Percentiles rank a stretch among this genome's conserved stretches.
Conservation (phyloP, 805 yeast genomes). For the Wickerhamiella alocasiicola region DNA sequence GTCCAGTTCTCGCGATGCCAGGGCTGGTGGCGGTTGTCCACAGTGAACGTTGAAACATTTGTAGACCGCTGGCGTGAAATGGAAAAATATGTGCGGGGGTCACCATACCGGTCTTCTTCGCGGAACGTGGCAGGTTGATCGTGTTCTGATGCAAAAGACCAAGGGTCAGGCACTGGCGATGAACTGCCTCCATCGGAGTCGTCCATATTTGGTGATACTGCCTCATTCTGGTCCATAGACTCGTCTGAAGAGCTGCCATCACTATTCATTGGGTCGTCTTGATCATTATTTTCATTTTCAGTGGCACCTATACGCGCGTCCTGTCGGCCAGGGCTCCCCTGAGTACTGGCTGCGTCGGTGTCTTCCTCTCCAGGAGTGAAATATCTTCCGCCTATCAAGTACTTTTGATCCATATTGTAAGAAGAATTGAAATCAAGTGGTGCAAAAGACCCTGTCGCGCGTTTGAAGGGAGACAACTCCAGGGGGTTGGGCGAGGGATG, state of each 20-base stretch:
- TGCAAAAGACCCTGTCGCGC: slow-evolving; percentile 56
- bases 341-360: no score
- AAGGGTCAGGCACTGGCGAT: slow-evolving; percentile 8
- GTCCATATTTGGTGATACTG: background rate
- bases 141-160: slow-evolving; percentile 4
- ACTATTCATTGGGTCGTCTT: background rate
- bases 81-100: slow-evolving; percentile 2
- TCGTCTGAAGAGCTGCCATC: background rate
- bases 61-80: slow-evolving; percentile 3
- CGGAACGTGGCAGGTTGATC: background rate
- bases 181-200: background rate
- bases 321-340: no score
- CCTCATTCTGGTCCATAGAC: slow-evolving; percentile 1
- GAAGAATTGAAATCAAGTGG: slow-evolving; percentile 57
- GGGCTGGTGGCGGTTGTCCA: slow-evolving; percentile 2
- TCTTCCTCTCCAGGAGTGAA: slow-evolving; percentile 29
- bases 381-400: slow-evolving; percentile 82
- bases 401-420: slow-evolving; percentile 69
- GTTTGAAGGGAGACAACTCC: slow-evolving; percentile 11
- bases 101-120: slow-evolving; percentile 3
- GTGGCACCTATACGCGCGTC: slow-evolving; percentile 14
- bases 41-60: background rate
- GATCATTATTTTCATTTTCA: background rate
- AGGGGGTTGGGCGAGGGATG: background rate
- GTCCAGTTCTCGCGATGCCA: slow-evolving; percentile 2